A percentile compares a stretch with the other conserved stretches of the same genome.
These are phyloP conservation scores for Crucihimalaya himalaica DNA, from an alignment of 345 rosid species.

Conservation along the genomic window DNA sequence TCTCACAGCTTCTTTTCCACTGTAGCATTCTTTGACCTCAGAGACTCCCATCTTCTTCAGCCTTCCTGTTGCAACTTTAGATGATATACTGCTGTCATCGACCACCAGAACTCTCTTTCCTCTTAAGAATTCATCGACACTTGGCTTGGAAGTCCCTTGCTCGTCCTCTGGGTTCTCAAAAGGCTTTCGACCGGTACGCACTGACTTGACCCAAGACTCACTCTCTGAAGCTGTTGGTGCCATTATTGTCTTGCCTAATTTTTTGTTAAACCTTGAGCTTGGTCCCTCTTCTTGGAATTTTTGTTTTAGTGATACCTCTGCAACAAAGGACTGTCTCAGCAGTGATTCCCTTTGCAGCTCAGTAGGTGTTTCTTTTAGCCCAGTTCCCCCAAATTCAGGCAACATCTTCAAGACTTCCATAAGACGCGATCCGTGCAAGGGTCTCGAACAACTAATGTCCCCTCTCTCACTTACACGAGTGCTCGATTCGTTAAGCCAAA, in stretches of 20 bases:
- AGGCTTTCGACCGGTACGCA: constrained; percentile 21
- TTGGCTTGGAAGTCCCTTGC: constrained; percentile 15
- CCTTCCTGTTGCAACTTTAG: constrained; percentile 25
- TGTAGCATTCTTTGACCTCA: constrained; percentile 44
- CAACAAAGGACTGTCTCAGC: constrained; percentile 4
- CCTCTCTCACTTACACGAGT: constrained; percentile 18
- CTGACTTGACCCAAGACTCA: constrained; percentile 16
- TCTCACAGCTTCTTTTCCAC: constrained; percentile 60
- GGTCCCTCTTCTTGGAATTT: constrained; percentile 30
- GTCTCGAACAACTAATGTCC: constrained; percentile 45
- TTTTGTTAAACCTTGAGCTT: constrained; percentile 27
- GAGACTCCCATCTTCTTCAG: constrained; percentile 56
- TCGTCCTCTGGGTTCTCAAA: constrained; percentile 6
- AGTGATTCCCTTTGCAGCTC: constrained; percentile 35
- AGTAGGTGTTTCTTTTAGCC: constrained; percentile 18
- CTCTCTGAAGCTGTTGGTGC: neutral
- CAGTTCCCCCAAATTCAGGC: constrained; percentile 59
- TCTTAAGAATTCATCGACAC: constrained; percentile 35
- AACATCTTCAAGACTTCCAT: constrained; percentile 48
- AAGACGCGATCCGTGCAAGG: constrained; percentile 81
- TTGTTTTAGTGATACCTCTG: constrained; percentile 1
- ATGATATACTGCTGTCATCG: constrained; percentile 48
- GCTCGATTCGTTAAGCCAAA: constrained; percentile 67
- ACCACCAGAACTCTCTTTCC: constrained; percentile 68
- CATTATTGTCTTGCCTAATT: constrained; percentile 1